Conservation (phyloP, 371 early-diverging fungal genomes). For the Syncephalastrum sp. region DNA sequence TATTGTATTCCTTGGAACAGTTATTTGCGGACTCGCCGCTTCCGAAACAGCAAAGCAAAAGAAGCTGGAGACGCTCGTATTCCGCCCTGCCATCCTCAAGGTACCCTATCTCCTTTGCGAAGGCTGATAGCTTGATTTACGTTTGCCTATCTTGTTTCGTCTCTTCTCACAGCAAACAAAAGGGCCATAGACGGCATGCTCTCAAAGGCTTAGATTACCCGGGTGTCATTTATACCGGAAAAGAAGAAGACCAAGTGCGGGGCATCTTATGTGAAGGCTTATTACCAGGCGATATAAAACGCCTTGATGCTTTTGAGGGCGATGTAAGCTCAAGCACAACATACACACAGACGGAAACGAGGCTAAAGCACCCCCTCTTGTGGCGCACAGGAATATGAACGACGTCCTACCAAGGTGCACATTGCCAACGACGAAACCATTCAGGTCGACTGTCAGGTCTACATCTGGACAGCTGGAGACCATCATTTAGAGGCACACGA, state of each 20-base stretch:
- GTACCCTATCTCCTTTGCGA: slow-evolving; percentile 10
- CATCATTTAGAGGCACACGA: slow-evolving; percentile 23
- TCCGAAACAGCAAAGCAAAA: slow-evolving; percentile 10
- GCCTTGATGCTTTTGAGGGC: slow-evolving; percentile 44
- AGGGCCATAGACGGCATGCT: slow-evolving; percentile 35
- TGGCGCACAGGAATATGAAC: slow-evolving; percentile 31
- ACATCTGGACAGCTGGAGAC: slow-evolving; percentile 35
- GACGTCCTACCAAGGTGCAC: slow-evolving; percentile 19
- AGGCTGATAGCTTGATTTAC: neutral
- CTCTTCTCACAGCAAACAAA: neutral
- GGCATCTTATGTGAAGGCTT: slow-evolving; percentile 36
- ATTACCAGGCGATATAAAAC: slow-evolving; percentile 19
- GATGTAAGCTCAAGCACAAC: slow-evolving; percentile 19
- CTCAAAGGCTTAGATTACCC: slow-evolving; percentile 38
- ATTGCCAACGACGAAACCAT: neutral
- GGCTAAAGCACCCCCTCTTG: neutral
- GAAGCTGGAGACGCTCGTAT: slow-evolving; percentile 20
- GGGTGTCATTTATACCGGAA: slow-evolving; percentile 27
- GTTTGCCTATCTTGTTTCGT: neutral
- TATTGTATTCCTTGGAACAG: slow-evolving; percentile 7
- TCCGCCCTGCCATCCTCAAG: slow-evolving; percentile 29
- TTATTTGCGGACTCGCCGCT: slow-evolving; percentile 31
- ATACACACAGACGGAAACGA: too few relatives aligned
- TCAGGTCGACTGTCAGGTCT: slow-evolving; percentile 21
- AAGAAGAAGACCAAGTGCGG: slow-evolving; percentile 18